Evolutionary conservation across 2,329 filamentous ascomycete genomes (phyloP).

Genomic region (Tricladium varicosporioides): DNA sequence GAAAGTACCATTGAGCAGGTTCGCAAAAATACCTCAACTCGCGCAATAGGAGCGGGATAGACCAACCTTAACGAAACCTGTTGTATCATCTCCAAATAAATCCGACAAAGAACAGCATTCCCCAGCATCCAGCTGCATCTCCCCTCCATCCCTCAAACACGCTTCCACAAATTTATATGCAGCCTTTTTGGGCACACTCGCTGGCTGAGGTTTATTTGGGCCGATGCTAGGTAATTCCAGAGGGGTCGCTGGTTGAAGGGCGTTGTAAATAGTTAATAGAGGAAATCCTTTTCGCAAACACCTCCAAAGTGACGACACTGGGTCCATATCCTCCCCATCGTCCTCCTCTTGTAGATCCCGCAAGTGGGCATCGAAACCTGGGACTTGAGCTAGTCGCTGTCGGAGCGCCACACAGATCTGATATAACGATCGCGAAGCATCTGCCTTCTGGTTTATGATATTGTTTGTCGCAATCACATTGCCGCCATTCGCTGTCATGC

Average conservation of each 20-base stretch:
- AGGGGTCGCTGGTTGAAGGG: constrained; percentile 66
- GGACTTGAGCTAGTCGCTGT: constrained; percentile 77
- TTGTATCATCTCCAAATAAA: constrained; percentile 90
- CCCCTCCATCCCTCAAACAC: constrained; percentile 61
- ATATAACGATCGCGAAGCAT: constrained; percentile 87
- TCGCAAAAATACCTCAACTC: too few species aligned
- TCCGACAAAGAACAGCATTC: constrained; percentile 93
- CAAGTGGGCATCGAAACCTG: constrained; percentile 75
- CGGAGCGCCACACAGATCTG: constrained; percentile 90
- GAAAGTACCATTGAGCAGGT: too few species aligned
- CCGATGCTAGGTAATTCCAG: constrained; percentile 65
- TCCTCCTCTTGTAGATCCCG: constrained; percentile 69
- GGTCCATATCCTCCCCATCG: constrained; percentile 65
- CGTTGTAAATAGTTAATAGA: constrained; percentile 85
- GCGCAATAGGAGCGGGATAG: neutral
- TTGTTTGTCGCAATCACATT: constrained; percentile 78
- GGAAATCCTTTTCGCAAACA: constrained; percentile 82
- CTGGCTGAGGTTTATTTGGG: constrained; percentile 67
- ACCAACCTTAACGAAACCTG: constrained; percentile 87
- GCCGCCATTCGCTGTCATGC: constrained; percentile 46
- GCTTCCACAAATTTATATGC: constrained; percentile 92
- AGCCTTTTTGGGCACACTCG: constrained; percentile 78
- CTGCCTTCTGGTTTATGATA: constrained; percentile 96
- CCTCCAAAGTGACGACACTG: constrained; percentile 88
- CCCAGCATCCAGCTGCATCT: constrained; percentile 73